These are phyloP conservation scores for Argentina anserina DNA, from an alignment of 306 rosid genomes.

Conservation along the genomic window DNA sequence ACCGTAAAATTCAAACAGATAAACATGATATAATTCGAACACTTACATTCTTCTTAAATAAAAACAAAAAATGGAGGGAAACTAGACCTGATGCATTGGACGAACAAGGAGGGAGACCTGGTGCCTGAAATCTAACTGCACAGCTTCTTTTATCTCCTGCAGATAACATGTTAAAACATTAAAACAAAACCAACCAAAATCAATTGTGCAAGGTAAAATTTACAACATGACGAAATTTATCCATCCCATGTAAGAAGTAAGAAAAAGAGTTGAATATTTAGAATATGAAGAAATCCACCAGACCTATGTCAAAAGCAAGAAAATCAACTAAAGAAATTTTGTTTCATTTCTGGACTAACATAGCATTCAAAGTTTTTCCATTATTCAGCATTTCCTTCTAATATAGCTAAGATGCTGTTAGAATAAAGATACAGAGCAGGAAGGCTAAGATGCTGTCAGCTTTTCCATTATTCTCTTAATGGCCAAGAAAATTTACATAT, in stretches of 20 bases:
- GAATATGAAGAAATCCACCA: not conserved
- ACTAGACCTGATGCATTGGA: slow-evolving; percentile 93
- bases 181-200: not conserved
- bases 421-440: not conserved
- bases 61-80: not conserved
- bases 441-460: not conserved
- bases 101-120: slow-evolving; percentile 89
- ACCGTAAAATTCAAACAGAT: too few relatives aligned
- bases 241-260: not conserved
- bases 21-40: not conserved
- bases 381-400: not conserved
- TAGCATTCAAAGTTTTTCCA: not conserved
- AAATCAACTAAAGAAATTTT: not conserved
- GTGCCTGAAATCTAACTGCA: slow-evolving; percentile 75
- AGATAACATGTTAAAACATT: slow-evolving; percentile 8
- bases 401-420: not conserved
- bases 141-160: slow-evolving; percentile 82
- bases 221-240: not conserved
- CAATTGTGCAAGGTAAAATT: not conserved
- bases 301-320: not conserved
- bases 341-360: not conserved
- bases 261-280: not conserved
- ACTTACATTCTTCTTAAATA: slow-evolving; percentile 9
- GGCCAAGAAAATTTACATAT: not conserved
- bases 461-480: not conserved